Evolutionary conservation across 2,329 filamentous ascomycete species (phyloP).

Genomic region (Penicillium paneum): DNA sequence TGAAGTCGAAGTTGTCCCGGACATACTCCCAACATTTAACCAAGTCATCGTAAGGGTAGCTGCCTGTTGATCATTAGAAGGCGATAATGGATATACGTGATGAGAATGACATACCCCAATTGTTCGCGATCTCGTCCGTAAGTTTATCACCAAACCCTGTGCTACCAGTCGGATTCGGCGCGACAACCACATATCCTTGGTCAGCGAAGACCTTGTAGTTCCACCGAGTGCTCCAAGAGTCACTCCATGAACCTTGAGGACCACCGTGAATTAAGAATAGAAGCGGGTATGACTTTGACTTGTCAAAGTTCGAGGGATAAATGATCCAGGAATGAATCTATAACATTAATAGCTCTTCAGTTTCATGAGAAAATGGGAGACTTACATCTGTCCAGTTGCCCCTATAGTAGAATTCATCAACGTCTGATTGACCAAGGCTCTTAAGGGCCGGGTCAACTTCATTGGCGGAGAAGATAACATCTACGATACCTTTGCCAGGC

Average conservation of each 20-base stretch:
- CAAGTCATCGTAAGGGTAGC: conserved; percentile 72
- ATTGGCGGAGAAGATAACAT: conserved; percentile 37
- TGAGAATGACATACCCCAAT: conserved; percentile 63
- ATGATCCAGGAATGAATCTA: conserved; percentile 42
- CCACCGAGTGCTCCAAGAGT: conserved; percentile 79
- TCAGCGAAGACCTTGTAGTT: conserved; percentile 83
- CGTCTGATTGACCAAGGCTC: conserved; percentile 33
- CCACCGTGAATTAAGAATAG: conserved; percentile 80
- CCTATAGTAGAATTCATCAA: conserved; percentile 39
- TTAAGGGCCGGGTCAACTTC: conserved; percentile 39
- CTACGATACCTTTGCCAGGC: conserved; percentile 25
- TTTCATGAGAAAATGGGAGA: neutral
- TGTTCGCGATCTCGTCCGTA: conserved; percentile 69
- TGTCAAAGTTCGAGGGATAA: conserved; percentile 58
- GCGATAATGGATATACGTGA: neutral
- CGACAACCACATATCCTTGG: conserved; percentile 79
- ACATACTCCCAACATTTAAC: conserved; percentile 75
- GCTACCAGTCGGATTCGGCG: conserved; percentile 78
- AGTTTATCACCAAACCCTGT: conserved; percentile 78
- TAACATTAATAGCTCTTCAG: conserved; percentile 6
- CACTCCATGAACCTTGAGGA: conserved; percentile 71
- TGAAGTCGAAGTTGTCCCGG: conserved; percentile 34
- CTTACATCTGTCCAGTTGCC: conserved; percentile 38
- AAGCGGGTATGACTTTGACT: conserved; percentile 71
- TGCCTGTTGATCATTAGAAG: conserved; percentile 19